Percentiles rank a stretch among this genome's conserved stretches.
Conservation (phyloP, 768 basidiomycete genomes). For the Tulasnella sp. region DNA sequence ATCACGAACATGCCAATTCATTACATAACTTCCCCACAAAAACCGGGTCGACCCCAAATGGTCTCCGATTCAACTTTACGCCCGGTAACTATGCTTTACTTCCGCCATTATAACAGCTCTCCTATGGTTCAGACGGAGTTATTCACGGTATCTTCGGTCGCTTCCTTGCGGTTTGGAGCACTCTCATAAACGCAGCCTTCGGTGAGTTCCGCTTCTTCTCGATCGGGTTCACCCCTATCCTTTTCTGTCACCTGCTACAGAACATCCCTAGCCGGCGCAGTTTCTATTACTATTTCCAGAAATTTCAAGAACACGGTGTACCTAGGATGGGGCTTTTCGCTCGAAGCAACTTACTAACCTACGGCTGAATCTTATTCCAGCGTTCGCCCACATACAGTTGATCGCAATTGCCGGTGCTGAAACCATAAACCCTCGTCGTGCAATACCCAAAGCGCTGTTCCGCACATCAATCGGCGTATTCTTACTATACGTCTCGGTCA, state of each 20-base stretch:
- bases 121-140: background rate
- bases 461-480: constrained; percentile 15
- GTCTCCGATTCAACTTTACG: constrained; percentile 3
- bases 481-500: constrained; percentile 15
- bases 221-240: background rate
- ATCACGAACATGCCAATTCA: background rate
- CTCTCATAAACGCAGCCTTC: constrained; percentile 18
- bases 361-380: background rate
- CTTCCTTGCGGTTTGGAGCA: constrained; percentile 15
- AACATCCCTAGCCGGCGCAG: background rate
- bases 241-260: background rate
- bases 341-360: background rate
- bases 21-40: background rate
- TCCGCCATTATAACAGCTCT: background rate
- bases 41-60: background rate
- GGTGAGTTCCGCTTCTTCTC: background rate
- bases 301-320: background rate
- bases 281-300: background rate
- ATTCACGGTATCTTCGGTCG: constrained; percentile 13
- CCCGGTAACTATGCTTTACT: background rate
- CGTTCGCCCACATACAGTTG: constrained; percentile 16
- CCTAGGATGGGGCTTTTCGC: background rate
- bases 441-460: constrained; percentile 14
- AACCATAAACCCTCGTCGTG: constrained; percentile 13
- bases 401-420: constrained; percentile 17